Percentiles rank a stretch among this genome's conserved stretches.
These are phyloP conservation scores for Barnettozyma sucrosica DNA, from an alignment of 805 yeast species.

Conservation along the genomic window DNA sequence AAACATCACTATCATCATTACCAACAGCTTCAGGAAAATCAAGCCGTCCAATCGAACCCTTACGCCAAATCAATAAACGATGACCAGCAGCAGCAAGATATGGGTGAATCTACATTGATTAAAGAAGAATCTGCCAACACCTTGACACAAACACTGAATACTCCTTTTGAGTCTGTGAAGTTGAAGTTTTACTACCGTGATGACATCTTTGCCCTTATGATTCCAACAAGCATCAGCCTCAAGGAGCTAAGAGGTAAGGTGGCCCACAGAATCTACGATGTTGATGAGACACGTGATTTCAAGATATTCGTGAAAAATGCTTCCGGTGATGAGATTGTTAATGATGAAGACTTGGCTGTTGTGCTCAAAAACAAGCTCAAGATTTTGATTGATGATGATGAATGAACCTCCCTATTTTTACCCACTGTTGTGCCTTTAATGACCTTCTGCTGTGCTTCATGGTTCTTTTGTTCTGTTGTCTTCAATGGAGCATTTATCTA, in stretches of 20 bases:
- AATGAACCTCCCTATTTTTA: slow-evolving; percentile 9
- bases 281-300: slow-evolving; percentile 25
- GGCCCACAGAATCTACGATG: slow-evolving; percentile 42
- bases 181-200: slow-evolving; percentile 74
- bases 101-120: slow-evolving; percentile 27
- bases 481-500: neutral
- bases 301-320: slow-evolving; percentile 30
- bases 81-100: slow-evolving; percentile 8
- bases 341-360: slow-evolving; percentile 29
- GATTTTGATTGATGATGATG: slow-evolving; percentile 32
- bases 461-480: neutral
- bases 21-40: too few species aligned
- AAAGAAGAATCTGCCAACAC: slow-evolving; percentile 23
- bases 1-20: neutral
- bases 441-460: neutral
- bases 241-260: slow-evolving; percentile 47
- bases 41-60: neutral
- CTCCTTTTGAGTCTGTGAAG: slow-evolving; percentile 34
- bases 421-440: neutral
- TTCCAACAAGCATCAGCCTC: slow-evolving; percentile 42
- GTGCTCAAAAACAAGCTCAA: slow-evolving; percentile 32
- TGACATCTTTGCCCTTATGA: slow-evolving; percentile 69
- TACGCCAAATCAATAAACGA: neutral
- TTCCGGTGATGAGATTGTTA: slow-evolving; percentile 28
- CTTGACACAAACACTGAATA: slow-evolving; percentile 6